Base-by-base conservation (phyloP, 1,139 yeast genomes). In the Zygoascus sp. region DNA sequence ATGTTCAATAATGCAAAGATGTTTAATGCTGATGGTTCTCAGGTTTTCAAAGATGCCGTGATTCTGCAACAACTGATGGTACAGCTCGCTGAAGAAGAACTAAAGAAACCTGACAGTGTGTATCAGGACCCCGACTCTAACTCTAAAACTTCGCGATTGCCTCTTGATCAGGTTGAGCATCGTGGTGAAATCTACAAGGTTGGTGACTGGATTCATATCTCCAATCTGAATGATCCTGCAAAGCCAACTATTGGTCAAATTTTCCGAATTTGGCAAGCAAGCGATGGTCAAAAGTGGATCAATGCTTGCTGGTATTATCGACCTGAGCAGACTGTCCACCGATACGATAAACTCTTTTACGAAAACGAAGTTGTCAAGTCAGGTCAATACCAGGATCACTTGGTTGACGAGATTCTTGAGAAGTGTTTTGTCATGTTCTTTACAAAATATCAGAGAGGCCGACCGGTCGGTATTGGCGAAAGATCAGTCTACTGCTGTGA, bases 241-340 rank as follows among this genome's bases (percentile, higher is more conserved):
- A 85, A 86, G 64, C 97, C 98, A 13, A 90, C 90, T 11, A 86
- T 90, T 22, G 97, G 95, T 8, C 98, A 92, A 65, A 79, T 92
- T 32, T 92, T 90, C 70, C 77, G 96, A 58, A 77, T 92, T 54
- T 92, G 98, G 98, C 80, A 83, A 50, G 80, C 82, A 2, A 65
- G 73, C 2, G 96, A 89, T 59, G 95, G 94, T 13, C 82, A 85
- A 53, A 76, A 83, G 52, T 90, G 92, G 79, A 77, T 92, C 61
- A 92, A 92, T 61, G 96, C 88, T 34, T 92, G 98, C 70, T 92
- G 98, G 98, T 92, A 90, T 67, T 85, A 87, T 61, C 80, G 97
- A 52, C 96, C 98, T 0, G 97, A 92, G 65, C 97, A 94, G 72
- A 92, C 98, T 0, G 95, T 94, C 42, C 98, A 92, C 66, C 79